Percentiles rank a stretch among this genome's conserved stretches.
Evolutionary conservation across 2,329 filamentous ascomycete species (phyloP).

Genomic region (Tolypocladium inflatum): DNA sequence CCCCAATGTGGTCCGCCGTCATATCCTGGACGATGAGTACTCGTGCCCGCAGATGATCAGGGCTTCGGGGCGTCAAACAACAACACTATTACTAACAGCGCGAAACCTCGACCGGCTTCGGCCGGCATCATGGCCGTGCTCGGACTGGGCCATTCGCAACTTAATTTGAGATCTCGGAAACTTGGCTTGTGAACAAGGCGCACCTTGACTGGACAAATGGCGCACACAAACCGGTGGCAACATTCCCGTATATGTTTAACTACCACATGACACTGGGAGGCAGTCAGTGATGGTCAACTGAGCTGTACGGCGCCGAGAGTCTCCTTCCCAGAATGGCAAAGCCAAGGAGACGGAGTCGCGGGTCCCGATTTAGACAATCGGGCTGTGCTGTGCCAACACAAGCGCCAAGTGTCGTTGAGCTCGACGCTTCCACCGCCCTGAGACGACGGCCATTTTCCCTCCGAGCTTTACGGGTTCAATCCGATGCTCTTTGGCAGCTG

Average conservation of each 20-base stretch:
- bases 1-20: background rate
- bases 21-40: background rate
- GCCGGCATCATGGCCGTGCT: background rate
- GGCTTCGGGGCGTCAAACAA: background rate
- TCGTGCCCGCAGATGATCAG: background rate
- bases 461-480: background rate
- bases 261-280: background rate
- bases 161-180: background rate
- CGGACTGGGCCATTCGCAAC: background rate
- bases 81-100: background rate
- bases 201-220: background rate
- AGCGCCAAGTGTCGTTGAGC: background rate
- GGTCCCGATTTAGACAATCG: background rate
- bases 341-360: background rate
- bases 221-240: background rate
- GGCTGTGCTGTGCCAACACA: background rate
- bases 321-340: background rate
- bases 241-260: too few relatives aligned
- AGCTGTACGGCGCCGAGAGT: background rate
- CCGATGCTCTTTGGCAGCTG: background rate
- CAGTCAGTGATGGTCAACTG: background rate
- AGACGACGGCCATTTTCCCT: background rate
- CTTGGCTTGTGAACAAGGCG: background rate
- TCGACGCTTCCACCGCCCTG: background rate
- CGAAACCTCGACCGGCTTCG: background rate